phyloP scores from a whole-genome alignment of 306 rosid genomes.

The Cajanus cajan region DNA sequence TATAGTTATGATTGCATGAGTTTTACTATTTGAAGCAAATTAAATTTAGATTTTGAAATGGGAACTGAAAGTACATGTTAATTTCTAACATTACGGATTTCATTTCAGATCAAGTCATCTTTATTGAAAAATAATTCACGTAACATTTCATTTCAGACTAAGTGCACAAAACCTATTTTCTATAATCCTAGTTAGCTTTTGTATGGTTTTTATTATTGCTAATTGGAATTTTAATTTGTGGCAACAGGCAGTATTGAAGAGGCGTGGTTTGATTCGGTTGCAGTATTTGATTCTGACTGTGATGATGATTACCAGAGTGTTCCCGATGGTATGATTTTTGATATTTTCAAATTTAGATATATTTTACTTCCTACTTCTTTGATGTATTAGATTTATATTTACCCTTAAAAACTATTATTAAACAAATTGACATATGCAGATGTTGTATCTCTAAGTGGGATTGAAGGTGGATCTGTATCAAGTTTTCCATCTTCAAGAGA shows the following conservation, averaged over 20 bases:
- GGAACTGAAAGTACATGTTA: neutral
- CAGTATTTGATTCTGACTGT: slow-evolving; percentile 76
- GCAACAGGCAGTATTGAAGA: slow-evolving; percentile 63
- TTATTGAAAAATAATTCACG: neutral
- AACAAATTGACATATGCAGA: slow-evolving; percentile 49
- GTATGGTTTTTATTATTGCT: slow-evolving; percentile 14
- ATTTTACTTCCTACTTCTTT: neutral
- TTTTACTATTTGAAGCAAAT: slow-evolving; percentile 10
- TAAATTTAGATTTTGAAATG: neutral
- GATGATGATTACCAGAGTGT: slow-evolving; percentile 91
- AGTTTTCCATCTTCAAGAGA: slow-evolving; percentile 51
- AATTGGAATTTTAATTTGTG: slow-evolving; percentile 22
- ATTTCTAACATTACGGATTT: neutral
- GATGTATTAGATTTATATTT: neutral
- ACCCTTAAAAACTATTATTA: neutral
- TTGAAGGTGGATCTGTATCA: slow-evolving; percentile 49
- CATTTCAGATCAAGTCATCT: neutral
- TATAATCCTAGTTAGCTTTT: slow-evolving; percentile 16
- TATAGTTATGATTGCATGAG: neutral
- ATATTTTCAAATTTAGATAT: neutral
- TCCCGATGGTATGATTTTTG: slow-evolving; percentile 62
- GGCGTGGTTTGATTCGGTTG: slow-evolving; percentile 80
- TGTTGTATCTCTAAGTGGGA: slow-evolving; percentile 49
- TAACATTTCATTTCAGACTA: neutral
- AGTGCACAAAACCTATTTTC: neutral